A percentile compares a stretch with the other conserved stretches of the same genome.
Evolutionary conservation across 2,329 filamentous ascomycete genomes (phyloP).

Genomic region (Fusarium buxicola): DNA sequence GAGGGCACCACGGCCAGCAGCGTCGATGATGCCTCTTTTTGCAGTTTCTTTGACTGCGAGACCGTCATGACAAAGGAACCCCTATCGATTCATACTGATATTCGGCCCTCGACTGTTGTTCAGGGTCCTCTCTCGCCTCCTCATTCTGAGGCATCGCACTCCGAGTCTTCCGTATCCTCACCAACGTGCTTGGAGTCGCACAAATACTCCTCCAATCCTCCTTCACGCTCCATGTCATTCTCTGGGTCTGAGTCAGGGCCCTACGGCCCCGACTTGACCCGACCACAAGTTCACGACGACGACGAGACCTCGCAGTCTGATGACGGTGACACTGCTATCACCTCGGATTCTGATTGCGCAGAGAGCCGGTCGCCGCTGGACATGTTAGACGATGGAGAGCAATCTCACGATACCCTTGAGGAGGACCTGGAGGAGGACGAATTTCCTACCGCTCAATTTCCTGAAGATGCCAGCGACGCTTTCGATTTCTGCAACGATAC

Average conservation of each 20-base stretch:
- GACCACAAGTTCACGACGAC: conserved; percentile 51
- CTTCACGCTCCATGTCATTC: conserved; percentile 63
- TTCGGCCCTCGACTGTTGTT: conserved; percentile 33
- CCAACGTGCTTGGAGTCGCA: conserved; percentile 50
- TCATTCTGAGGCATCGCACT: conserved; percentile 62
- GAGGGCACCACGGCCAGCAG: conserved; percentile 55
- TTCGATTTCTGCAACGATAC: conserved; percentile 51
- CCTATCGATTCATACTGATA: conserved; percentile 44
- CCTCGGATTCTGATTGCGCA: conserved; percentile 60
- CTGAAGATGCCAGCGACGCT: conserved; percentile 53
- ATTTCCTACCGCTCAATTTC: conserved; percentile 54
- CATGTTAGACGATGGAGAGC: conserved; percentile 46
- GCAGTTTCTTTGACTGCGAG: conserved; percentile 58
- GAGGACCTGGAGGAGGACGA: conserved; percentile 53
- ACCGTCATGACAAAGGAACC: conserved; percentile 60
- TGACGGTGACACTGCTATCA: conserved; percentile 57
- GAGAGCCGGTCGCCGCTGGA: conserved; percentile 54
- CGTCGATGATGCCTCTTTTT: conserved; percentile 51
- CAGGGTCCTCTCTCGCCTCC: conserved; percentile 54
- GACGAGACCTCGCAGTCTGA: conserved; percentile 60
- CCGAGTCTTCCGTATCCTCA: conserved; percentile 56
- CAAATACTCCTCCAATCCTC: conserved; percentile 53
- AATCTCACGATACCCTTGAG: conserved; percentile 48
- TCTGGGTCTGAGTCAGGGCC: conserved; percentile 62
- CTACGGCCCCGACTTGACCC: conserved; percentile 49